phyloP scores from a whole-genome alignment of 2,329 filamentous ascomycete species.

The Tolypocladium guangdongense region DNA sequence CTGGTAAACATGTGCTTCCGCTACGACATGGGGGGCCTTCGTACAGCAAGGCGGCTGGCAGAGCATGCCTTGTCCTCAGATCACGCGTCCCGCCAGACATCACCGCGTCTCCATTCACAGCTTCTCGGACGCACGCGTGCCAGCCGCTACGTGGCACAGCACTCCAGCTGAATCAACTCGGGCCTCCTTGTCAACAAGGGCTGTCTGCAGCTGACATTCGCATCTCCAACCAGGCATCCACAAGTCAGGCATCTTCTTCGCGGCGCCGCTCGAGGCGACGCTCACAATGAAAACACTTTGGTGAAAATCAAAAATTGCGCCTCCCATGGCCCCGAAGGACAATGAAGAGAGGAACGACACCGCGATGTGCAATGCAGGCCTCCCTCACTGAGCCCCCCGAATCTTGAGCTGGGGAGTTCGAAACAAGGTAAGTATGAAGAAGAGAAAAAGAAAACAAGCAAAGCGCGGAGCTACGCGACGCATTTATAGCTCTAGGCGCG shows the following conservation, averaged over 20 bases:
- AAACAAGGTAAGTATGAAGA: slow-evolving; percentile 46
- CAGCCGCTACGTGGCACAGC: background rate
- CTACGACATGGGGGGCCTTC: background rate
- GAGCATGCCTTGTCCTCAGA: background rate
- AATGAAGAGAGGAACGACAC: slow-evolving; percentile 37
- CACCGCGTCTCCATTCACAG: background rate
- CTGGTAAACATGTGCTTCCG: background rate
- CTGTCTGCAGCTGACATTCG: no score
- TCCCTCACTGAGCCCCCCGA: slow-evolving; percentile 29
- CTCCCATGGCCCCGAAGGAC: slow-evolving; percentile 43
- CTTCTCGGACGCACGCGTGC: background rate
- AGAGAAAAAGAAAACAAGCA: slow-evolving; percentile 20
- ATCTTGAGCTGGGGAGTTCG: slow-evolving; percentile 34
- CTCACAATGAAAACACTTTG: slow-evolving; percentile 33
- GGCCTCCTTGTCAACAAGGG: no score
- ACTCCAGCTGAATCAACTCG: background rate
- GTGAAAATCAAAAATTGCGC: slow-evolving; percentile 41
- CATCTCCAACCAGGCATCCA: background rate
- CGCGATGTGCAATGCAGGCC: slow-evolving; percentile 47
- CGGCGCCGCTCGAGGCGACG: slow-evolving; percentile 25
- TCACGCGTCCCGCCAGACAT: background rate
- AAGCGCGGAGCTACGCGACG: slow-evolving; percentile 1
- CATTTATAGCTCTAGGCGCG: slow-evolving; percentile 22
- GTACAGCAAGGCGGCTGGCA: background rate
- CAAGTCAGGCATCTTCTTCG: slow-evolving; percentile 27